These are phyloP conservation scores for Thyridium curvatum DNA, from an alignment of 2,329 filamentous ascomycete genomes.

Conservation along the genomic window DNA sequence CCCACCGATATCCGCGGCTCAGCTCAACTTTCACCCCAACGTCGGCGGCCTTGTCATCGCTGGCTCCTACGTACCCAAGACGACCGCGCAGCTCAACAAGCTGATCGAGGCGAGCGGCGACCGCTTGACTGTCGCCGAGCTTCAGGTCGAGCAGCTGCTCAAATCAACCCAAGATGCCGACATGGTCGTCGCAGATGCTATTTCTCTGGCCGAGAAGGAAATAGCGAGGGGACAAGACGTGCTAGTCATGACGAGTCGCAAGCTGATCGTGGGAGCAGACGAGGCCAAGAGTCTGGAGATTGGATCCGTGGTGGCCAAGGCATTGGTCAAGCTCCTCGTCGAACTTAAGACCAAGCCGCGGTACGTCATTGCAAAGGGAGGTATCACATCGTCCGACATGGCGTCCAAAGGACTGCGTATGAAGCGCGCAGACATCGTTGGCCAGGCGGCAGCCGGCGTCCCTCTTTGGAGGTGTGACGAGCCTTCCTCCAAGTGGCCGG, in stretches of 20 bases:
- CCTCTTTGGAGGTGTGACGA: slow-evolving; percentile 55
- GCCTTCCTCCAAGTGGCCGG: slow-evolving; percentile 38
- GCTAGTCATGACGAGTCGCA: slow-evolving; percentile 52
- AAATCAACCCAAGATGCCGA: slow-evolving; percentile 16
- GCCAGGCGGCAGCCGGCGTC: slow-evolving; percentile 51
- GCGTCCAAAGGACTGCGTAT: slow-evolving; percentile 50
- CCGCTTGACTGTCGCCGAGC: slow-evolving; percentile 35
- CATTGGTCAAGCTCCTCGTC: slow-evolving; percentile 42
- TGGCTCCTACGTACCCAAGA: slow-evolving; percentile 54
- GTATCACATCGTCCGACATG: slow-evolving; percentile 53
- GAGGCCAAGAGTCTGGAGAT: slow-evolving; percentile 47
- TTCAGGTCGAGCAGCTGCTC: slow-evolving; percentile 42
- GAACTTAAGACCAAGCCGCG: slow-evolving; percentile 39
- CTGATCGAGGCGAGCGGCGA: slow-evolving; percentile 29
- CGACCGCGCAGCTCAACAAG: slow-evolving; percentile 44
- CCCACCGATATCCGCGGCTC: slow-evolving; percentile 37
- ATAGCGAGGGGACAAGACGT: slow-evolving; percentile 43
- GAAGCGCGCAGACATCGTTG: slow-evolving; percentile 46
- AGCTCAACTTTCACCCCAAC: slow-evolving; percentile 29
- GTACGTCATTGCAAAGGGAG: slow-evolving; percentile 54
- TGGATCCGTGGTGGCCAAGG: slow-evolving; percentile 41
- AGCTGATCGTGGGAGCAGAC: slow-evolving; percentile 41
- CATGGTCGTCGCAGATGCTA: slow-evolving; percentile 15
- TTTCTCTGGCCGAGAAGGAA: slow-evolving; percentile 26
- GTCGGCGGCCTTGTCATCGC: slow-evolving; percentile 47